Base-by-base conservation (phyloP, 1,284 basidiomycete species). In the Mycosarcoma mackinlayi region DNA sequence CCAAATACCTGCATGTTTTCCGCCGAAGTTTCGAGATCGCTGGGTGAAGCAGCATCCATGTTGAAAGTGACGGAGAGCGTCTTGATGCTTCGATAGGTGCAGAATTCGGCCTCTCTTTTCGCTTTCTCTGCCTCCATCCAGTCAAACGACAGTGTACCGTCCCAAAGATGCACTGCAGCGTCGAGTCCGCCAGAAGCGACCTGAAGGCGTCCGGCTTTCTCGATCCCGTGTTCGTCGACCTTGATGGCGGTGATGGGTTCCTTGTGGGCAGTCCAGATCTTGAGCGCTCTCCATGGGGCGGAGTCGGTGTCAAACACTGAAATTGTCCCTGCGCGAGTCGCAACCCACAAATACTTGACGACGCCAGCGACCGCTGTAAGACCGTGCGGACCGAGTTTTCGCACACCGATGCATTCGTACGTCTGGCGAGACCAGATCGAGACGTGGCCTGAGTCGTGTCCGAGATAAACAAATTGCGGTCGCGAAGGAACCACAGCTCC, bases 41-140 rank as follows among this genome's bases (percentile, higher is more conserved):
- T 88, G 0, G 94, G 94, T 67, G 90, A 89, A 3, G 90, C 89
- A 1, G 93, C 91, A 81, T 95, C 94, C 49, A 93, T 88, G 82
- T 98, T 98, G 93, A 92, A 98, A 0, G 93, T 91, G 37, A 93
- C 88, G 31, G 93, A 86, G n/a, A 98, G 88, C 0, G 91, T 85
- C 10, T 88, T 90, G 64, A 96, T 84, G 19, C 90, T 85, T 28
- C 92, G 87, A 85, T 91, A 94, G 6, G 87, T 87, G 82, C 91
- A 92, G 84, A 90, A 98, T 23, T 89, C 86, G 0, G 85, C 83
- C 82, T 95, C 92, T 19, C 89, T 87, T 77, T 90, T 90, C 66
- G 88, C 82, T 18, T 97, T 84, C 72, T 92, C 90, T 88, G 83
- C 66, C 91, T 92, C 91, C 48, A 94, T 88, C 91, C 92, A 94